Conservation (phyloP, 1,139 yeast species). For the Magnusiomyces suaveolens region DNA sequence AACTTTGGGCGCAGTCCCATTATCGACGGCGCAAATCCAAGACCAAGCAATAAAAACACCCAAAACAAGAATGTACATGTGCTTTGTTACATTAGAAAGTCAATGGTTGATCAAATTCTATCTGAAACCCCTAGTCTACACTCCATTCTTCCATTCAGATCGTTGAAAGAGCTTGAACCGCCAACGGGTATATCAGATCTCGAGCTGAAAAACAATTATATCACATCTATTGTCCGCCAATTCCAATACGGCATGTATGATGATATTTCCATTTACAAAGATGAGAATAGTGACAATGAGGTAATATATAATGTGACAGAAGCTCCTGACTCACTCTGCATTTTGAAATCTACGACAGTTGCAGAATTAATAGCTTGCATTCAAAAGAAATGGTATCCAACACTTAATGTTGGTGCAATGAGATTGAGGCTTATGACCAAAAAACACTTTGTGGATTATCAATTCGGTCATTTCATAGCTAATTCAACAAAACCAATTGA, state of each 20-base stretch:
- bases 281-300: slow-evolving; percentile 4
- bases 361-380: slow-evolving; percentile 43
- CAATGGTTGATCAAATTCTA: slow-evolving; percentile 48
- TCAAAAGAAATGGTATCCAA: slow-evolving; percentile 35
- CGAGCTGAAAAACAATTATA: slow-evolving; percentile 72
- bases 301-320: slow-evolving; percentile 31
- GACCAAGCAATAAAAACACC: too few species aligned
- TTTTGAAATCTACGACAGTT: slow-evolving; percentile 50
- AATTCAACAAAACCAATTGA: too few species aligned
- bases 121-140: slow-evolving; percentile 61
- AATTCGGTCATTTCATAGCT: slow-evolving; percentile 60
- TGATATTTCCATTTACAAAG: slow-evolving; percentile 45
- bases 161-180: too few species aligned
- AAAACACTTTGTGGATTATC: slow-evolving; percentile 63
- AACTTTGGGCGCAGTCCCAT: slow-evolving; percentile 69
- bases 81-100: slow-evolving; percentile 82
- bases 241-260: slow-evolving; percentile 60
- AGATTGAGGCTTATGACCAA: slow-evolving; percentile 58
- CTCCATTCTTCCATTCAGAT: too few species aligned
- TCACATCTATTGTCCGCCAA: slow-evolving; percentile 42
- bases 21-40: slow-evolving; percentile 51
- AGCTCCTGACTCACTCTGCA: slow-evolving; percentile 44
- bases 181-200: too few species aligned
- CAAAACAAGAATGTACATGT: slow-evolving; percentile 94
- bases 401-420: slow-evolving; percentile 28